Conservation (phyloP, 2,329 filamentous ascomycete species). For the Aaosphaeria arxii region DNA sequence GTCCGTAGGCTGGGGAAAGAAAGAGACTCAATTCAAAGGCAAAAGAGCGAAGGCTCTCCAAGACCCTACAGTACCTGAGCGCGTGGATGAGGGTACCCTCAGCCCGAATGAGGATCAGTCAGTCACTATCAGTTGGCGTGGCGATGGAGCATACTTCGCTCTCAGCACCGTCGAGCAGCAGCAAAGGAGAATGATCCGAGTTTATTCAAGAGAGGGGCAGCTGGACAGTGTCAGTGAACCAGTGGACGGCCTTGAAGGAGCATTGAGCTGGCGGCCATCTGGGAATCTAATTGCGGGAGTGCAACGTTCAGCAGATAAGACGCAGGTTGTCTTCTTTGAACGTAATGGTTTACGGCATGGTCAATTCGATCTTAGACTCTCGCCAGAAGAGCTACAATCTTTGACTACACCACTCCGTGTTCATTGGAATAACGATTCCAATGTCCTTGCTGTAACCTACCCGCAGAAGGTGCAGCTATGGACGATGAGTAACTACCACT, state of each 20-base stretch:
- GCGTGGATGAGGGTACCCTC: constrained; percentile 76
- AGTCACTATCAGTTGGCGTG: constrained; percentile 83
- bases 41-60: constrained; percentile 80
- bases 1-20: constrained; percentile 96
- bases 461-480: constrained; percentile 79
- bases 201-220: constrained; percentile 85
- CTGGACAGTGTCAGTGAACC: constrained; percentile 94
- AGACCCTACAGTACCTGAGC: constrained; percentile 93
- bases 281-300: constrained; percentile 90
- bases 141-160: constrained; percentile 87
- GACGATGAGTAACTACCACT: constrained; percentile 97
- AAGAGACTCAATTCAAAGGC: constrained; percentile 96
- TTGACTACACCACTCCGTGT: constrained; percentile 62
- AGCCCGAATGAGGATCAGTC: constrained; percentile 70
- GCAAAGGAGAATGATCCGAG: constrained; percentile 74
- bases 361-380: constrained; percentile 76
- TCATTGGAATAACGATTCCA: constrained; percentile 90
- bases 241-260: constrained; percentile 83
- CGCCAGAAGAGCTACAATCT: constrained; percentile 55
- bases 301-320: constrained; percentile 65
- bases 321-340: constrained; percentile 93
- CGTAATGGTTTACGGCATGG: constrained; percentile 96
- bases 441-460: constrained; percentile 78
- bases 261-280: constrained; percentile 85
- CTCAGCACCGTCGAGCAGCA: constrained; percentile 73